Evolutionary conservation across 1,139 yeast genomes (phyloP).

Genomic region (Yarrowia galli): DNA sequence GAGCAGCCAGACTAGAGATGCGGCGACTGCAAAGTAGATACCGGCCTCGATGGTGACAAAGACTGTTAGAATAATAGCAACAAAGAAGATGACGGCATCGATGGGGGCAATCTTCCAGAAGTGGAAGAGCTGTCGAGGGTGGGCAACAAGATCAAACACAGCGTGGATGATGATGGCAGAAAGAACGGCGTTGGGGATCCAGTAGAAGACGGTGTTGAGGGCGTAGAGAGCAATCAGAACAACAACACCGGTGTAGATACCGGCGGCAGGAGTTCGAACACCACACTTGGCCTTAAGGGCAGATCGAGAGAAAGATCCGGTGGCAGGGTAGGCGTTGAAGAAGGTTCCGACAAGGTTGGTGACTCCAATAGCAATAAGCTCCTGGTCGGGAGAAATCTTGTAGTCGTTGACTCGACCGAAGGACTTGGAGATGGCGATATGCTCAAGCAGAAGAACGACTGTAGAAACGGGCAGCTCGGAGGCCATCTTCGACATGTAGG

Average conservation of each 20-base stretch:
- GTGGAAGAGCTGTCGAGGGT: constrained; percentile 72
- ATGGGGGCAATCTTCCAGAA: constrained; percentile 80
- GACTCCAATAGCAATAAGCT: constrained; percentile 91
- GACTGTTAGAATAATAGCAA: constrained; percentile 79
- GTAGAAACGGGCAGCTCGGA: constrained; percentile 85
- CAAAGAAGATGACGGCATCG: constrained; percentile 76
- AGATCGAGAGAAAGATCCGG: constrained; percentile 94
- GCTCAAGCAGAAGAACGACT: constrained; percentile 83
- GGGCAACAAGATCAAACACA: constrained; percentile 85
- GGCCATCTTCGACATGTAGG: constrained; percentile 67
- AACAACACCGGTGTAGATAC: constrained; percentile 87
- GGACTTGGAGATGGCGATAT: constrained; percentile 91
- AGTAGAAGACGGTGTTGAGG: constrained; percentile 81
- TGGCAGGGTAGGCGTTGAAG: constrained; percentile 93
- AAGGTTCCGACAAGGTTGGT: constrained; percentile 90
- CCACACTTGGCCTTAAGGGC: constrained; percentile 96
- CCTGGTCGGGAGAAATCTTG: constrained; percentile 91
- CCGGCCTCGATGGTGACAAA: constrained; percentile 87
- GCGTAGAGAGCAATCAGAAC: constrained; percentile 86
- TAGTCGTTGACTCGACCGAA: constrained; percentile 93
- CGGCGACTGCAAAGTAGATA: constrained; percentile 87
- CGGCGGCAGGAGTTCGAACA: constrained; percentile 93
- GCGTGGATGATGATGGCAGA: constrained; percentile 93
- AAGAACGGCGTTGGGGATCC: constrained; percentile 87
- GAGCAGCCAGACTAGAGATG: constrained; percentile 77